Evolutionary conservation across 208 protist genomes (phyloP), one percentile per base, ranked within the genome.

Genomic region (Acanthamoeba culbertsoni): DNA sequence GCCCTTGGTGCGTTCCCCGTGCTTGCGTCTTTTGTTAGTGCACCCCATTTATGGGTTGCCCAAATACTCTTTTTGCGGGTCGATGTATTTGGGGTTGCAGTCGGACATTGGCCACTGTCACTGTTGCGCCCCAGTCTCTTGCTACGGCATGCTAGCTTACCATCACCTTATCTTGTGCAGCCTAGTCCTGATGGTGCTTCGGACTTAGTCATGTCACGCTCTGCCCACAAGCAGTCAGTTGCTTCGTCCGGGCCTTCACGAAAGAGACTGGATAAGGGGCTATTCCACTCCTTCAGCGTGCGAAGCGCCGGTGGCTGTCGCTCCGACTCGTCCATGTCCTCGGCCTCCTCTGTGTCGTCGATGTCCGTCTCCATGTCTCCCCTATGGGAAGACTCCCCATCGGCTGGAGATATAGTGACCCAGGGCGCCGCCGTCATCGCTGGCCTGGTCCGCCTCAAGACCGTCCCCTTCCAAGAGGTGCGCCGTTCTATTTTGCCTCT

Each of bases 381-480:
- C 18, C 42, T 79, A 40, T 79, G 68, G 68, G 68, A 79, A 10
- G 68, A 79, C 42, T 10, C 16, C 26, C 55, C 55, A 18, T 18
- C 26, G 26, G 57, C 12, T 37, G 23, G 0, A 33, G 68, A 79
- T 28, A 40, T 26, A 16, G 68, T 79, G 31, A 79, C 68, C 10
- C 31, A 79, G 37, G 68, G 68, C 10, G 68, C 68, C 33, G 68
- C 68, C 0, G 68, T 79, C 40, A 79, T 79, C 68, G 68, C 68
- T 1, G 35, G 37, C 42, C 68, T 79, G 8, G 68, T 79, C 6
- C 68, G 68, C 33, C 68, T 79, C 33, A 79, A 79, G 42, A 79
- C 68, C 20, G 37, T 79, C 68, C 68, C 68, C 33, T 79, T 79
- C 42, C 68, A 79, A 48, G 68, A 79, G 68, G 68, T 79, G 42